Base-by-base conservation (phyloP, 306 rosid genomes). In the Acacia melanoxylon region DNA sequence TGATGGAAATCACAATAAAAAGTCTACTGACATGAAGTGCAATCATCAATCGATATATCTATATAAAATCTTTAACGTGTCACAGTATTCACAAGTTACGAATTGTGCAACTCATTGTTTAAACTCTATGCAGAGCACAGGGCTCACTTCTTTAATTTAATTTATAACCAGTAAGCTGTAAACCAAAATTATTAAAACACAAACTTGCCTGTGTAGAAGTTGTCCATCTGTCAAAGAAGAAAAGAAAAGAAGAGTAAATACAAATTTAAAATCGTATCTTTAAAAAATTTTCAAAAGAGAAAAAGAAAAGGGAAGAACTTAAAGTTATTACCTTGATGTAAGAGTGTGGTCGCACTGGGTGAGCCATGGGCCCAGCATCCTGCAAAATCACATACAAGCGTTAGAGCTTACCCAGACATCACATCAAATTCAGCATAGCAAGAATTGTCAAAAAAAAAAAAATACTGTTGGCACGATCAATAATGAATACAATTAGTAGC, bases 331-430 rank as follows among this genome's bases (percentile, higher is more conserved):
- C 99, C 99, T 96, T 96, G 78, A 96, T 96, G 82, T 96, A 96
- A 67, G 99, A 96, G 87, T 96, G 99, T 46, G 99, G 99, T 56
- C 98, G 90, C 77, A 96, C 97, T 8, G 99, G 99, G 87, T 96
- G 99, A 83, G 99, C 97, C 98, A 96, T 96, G 75, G 99, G 99
- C 72, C 99, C 98, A 31, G 97, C 91, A 86, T 96, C 99, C 99
- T 96, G 80, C 76, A 87, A 87, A 86, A 79, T 68, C 74, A 74
- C 78, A 72, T 71, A 85, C 31, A 62, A 82, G 59, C 45, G 63
- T 82, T 46, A 78, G 77, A 84, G 45, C 41, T 48, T 68, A 59
- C 22, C 76, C 58, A 62, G 62, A 29, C 66, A 59, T 77, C 68
- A 61, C 52, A 49, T 68, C 49, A 79, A 37, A 68, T 54, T 74